Percentiles rank a stretch among this genome's conserved stretches.
phyloP scores from a whole-genome alignment of 306 rosid species.

The Spatholobus suberectus region DNA sequence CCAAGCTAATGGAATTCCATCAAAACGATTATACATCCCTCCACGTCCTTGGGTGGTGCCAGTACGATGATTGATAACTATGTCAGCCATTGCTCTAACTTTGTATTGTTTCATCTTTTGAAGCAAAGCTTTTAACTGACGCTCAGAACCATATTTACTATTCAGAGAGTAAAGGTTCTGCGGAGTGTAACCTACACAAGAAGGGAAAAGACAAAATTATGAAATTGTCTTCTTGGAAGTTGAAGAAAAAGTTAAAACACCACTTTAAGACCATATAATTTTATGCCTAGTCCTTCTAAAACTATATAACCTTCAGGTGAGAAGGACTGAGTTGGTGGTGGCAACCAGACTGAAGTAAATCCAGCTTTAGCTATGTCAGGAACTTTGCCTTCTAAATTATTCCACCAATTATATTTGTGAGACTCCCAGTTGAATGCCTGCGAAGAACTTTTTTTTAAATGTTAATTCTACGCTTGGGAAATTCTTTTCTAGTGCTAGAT shows the following conservation, averaged over 20 bases:
- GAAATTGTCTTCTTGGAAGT: background rate
- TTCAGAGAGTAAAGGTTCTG: slow-evolving; percentile 84
- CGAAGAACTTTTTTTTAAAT: slow-evolving; percentile 17
- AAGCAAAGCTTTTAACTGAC: slow-evolving; percentile 71
- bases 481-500: background rate
- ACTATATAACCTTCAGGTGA: slow-evolving; percentile 72
- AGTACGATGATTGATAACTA: slow-evolving; percentile 87
- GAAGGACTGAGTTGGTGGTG: slow-evolving; percentile 84
- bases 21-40: slow-evolving; percentile 85
- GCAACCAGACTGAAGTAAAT: slow-evolving; percentile 90
- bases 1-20: slow-evolving; percentile 85
- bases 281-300: slow-evolving; percentile 38
- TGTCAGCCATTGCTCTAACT: slow-evolving; percentile 87
- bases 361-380: slow-evolving; percentile 80
- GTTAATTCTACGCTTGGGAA: slow-evolving; percentile 22
- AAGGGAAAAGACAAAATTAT: slow-evolving; percentile 1
- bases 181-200: slow-evolving; percentile 78
- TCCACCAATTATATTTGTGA: slow-evolving; percentile 84
- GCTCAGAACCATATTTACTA: slow-evolving; percentile 83
- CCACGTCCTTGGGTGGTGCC: slow-evolving; percentile 87
- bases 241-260: slow-evolving; percentile 16
- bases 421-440: slow-evolving; percentile 98
- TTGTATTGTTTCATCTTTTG: slow-evolving; percentile 74
- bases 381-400: slow-evolving; percentile 70
- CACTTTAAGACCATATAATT: background rate